Conservation (phyloP, 1,284 basidiomycete species). For the Cryptococcus neoformans region DNA sequence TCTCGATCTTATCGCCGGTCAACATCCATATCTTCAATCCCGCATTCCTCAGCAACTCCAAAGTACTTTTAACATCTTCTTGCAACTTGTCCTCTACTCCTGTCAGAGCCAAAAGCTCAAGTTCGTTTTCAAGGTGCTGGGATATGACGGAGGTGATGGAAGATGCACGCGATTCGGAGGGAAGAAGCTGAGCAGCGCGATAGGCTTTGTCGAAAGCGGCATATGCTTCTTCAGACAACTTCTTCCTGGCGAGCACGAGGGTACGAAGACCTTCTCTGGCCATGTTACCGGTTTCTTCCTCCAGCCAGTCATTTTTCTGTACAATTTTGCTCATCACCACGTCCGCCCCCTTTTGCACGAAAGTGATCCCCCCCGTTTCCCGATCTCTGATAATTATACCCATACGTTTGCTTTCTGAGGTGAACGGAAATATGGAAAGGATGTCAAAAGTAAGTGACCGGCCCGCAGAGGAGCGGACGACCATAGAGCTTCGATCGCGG, state of each 20-base stretch:
- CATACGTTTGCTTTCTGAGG: conserved; percentile 98
- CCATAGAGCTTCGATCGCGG: conserved; percentile 84
- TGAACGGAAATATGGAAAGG: conserved; percentile 95
- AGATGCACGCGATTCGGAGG: conserved; percentile 75
- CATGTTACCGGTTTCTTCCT: conserved; percentile 99
- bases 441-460: conserved; percentile 71
- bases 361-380: conserved; percentile 71
- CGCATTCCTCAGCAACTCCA: conserved; percentile 91
- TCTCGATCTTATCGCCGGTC: conserved; percentile 99
- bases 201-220: conserved; percentile 71
- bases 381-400: conserved; percentile 89
- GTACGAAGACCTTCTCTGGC: conserved; percentile 94
- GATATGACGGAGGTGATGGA: conserved; percentile 72
- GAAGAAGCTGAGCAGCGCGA: conserved; percentile 66
- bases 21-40: conserved; percentile 99
- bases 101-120: conserved; percentile 90
- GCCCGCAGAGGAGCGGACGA: conserved; percentile 67
- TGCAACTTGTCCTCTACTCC: conserved; percentile 99
- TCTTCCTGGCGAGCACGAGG: conserved; percentile 83
- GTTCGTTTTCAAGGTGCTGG: conserved; percentile 77
- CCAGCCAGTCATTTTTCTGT: conserved; percentile 96
- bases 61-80: conserved; percentile 90
- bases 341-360: conserved; percentile 97
- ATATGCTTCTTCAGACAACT: conserved; percentile 67
- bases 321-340: conserved; percentile 95